A percentile compares a stretch with the other conserved stretches of the same genome.
Evolutionary conservation across 805 yeast species (phyloP).

Genomic region (Hanseniaspora thailandica): DNA sequence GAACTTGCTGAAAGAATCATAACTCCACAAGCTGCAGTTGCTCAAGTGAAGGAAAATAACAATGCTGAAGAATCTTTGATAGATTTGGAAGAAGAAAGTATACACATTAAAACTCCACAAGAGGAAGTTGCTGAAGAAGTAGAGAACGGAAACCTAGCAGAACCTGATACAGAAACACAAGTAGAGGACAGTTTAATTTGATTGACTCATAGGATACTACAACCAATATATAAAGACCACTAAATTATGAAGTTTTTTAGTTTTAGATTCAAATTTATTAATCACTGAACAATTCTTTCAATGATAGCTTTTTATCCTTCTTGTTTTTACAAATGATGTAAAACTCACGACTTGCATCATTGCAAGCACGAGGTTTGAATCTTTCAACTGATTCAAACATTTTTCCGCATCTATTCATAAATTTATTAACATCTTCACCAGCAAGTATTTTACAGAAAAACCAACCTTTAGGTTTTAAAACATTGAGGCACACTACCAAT

Average conservation of each 20-base stretch:
- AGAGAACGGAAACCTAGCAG: slow-evolving; percentile 15
- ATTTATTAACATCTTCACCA: slow-evolving; percentile 60
- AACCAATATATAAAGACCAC: slow-evolving; percentile 16
- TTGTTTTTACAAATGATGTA: slow-evolving; percentile 62
- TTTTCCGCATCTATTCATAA: slow-evolving; percentile 47
- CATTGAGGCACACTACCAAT: slow-evolving; percentile 55
- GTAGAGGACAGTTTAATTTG: slow-evolving; percentile 15
- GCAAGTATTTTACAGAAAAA: slow-evolving; percentile 76
- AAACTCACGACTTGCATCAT: slow-evolving; percentile 69
- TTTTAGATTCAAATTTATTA: slow-evolving; percentile 26
- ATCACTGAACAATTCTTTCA: slow-evolving; percentile 24
- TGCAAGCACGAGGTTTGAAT: slow-evolving; percentile 71
- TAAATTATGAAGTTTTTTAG: not conserved
- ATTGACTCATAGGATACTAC: not conserved
- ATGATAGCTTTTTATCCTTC: slow-evolving; percentile 21
- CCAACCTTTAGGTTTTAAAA: slow-evolving; percentile 58
- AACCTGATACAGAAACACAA: slow-evolving; percentile 16
- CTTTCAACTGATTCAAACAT: slow-evolving; percentile 54
- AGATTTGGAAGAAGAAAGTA: slow-evolving; percentile 20
- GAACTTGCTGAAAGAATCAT: slow-evolving; percentile 51
- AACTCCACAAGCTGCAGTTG: slow-evolving; percentile 7
- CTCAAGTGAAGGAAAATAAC: slow-evolving; percentile 16
- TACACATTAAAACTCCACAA: not conserved
- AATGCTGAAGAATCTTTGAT: slow-evolving; percentile 20
- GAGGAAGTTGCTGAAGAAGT: slow-evolving; percentile 10